Conservation (phyloP, 2,329 filamentous ascomycete genomes). For the Cladophialophora exuberans region DNA sequence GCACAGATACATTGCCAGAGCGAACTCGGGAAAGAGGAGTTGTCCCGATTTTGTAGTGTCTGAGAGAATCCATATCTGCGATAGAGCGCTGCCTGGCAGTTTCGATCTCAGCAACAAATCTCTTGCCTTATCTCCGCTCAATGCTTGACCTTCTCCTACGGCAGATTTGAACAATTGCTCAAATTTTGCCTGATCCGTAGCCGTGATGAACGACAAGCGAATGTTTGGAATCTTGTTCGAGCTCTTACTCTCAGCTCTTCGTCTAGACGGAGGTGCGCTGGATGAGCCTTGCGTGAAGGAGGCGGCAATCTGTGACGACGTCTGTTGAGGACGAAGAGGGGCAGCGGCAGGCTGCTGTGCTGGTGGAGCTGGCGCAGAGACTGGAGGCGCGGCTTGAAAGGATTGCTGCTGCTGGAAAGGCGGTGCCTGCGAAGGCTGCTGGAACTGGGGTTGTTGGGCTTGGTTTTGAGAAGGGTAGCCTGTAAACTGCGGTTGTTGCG, state of each 20-base stretch:
- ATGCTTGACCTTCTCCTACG: constrained; percentile 78
- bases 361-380: constrained; percentile 35
- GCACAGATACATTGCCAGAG: constrained; percentile 97
- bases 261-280: constrained; percentile 61
- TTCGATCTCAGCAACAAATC: constrained; percentile 88
- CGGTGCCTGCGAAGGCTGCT: constrained; percentile 63
- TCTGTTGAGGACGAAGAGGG: constrained; percentile 60
- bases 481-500: constrained; percentile 65
- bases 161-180: constrained; percentile 97
- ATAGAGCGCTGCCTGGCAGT: constrained; percentile 81
- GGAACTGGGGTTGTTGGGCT: constrained; percentile 59
- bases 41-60: constrained; percentile 97
- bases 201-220: constrained; percentile 92
- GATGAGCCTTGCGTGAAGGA: constrained; percentile 59
- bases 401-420: constrained; percentile 64
- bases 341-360: constrained; percentile 49
- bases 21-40: constrained; percentile 96
- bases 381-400: constrained; percentile 47
- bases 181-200: constrained; percentile 92
- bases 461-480: constrained; percentile 54
- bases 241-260: constrained; percentile 52
- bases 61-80: constrained; percentile 91
- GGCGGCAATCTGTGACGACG: constrained; percentile 66
- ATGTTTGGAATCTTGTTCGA: constrained; percentile 86
- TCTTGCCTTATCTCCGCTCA: constrained; percentile 89